Evolutionary conservation across 805 yeast species (phyloP).

Genomic region (Candida saitoana): DNA sequence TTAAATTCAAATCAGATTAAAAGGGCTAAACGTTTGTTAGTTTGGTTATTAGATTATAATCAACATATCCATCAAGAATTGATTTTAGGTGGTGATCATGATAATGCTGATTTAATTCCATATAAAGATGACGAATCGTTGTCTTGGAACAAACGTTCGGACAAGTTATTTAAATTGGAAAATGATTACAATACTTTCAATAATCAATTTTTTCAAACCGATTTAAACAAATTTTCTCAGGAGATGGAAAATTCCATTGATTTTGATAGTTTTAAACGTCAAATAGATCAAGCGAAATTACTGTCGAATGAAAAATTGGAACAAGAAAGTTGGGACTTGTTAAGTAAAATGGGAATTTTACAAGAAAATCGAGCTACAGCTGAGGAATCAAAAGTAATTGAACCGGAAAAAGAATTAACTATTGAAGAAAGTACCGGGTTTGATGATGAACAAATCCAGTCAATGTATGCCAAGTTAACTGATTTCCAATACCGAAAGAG

Average conservation of each 20-base stretch:
- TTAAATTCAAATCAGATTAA: slow-evolving; percentile 24
- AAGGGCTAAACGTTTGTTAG: slow-evolving; percentile 33
- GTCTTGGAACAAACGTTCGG: slow-evolving; percentile 27
- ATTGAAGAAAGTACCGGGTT: slow-evolving; percentile 4
- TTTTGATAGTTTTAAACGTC: neutral
- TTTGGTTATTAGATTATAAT: slow-evolving; percentile 37
- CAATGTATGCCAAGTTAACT: slow-evolving; percentile 20
- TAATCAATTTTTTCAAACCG: neutral
- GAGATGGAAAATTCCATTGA: slow-evolving; percentile 1
- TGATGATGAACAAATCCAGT: slow-evolving; percentile 14
- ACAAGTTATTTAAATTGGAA: slow-evolving; percentile 13
- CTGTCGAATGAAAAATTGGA: slow-evolving; percentile 1
- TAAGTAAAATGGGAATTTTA: slow-evolving; percentile 4
- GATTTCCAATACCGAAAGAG: slow-evolving; percentile 23
- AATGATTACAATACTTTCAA: neutral
- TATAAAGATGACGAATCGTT: slow-evolving; percentile 28
- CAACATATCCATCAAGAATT: slow-evolving; percentile 19
- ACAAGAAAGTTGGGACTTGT: slow-evolving; percentile 1
- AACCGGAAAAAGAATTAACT: neutral
- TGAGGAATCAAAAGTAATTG: neutral
- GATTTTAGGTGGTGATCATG: neutral
- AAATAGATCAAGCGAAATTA: neutral
- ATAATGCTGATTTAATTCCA: slow-evolving; percentile 16
- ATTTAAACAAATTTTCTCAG: slow-evolving; percentile 7
- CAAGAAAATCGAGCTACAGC: neutral